Conservation (phyloP, 371 early-diverging fungal genomes). For the Mortierella sp. region DNA sequence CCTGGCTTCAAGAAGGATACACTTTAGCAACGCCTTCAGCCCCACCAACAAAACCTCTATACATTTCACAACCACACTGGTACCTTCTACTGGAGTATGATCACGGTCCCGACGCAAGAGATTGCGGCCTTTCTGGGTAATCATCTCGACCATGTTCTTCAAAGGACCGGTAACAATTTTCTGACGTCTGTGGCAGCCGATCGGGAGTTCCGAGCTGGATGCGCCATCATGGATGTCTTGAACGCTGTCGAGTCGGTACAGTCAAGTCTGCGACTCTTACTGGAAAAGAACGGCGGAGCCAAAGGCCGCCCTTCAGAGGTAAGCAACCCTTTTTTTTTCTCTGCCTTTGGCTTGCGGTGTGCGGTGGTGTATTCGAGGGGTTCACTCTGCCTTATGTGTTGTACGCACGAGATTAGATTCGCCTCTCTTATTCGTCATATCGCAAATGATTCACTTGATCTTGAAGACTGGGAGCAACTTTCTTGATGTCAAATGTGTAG, state of each 20-base stretch:
- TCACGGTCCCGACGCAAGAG: constrained; percentile 59
- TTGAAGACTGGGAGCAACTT: not conserved
- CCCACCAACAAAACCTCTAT: constrained; percentile 2
- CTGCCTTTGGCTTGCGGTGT: not conserved
- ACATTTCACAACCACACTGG: constrained; percentile 9
- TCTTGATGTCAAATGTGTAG: not conserved
- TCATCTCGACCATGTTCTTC: constrained; percentile 55
- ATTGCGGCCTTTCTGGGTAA: constrained; percentile 54
- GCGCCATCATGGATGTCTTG: constrained; percentile 56
- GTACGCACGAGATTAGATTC: constrained; percentile 13
- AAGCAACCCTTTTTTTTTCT: constrained; percentile 11
- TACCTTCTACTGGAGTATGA: constrained; percentile 33
- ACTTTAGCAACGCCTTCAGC: constrained; percentile 3
- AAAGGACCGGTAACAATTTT: constrained; percentile 46
- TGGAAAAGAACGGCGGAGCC: constrained; percentile 23
- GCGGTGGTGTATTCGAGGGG: constrained; percentile 3
- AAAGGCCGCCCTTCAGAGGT: constrained; percentile 31
- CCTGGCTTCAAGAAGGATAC: constrained; percentile 15
- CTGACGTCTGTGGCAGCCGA: constrained; percentile 51
- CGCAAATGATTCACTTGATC: not conserved
- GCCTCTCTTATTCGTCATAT: constrained; percentile 10
- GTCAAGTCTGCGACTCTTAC: constrained; percentile 24
- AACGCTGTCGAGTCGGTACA: constrained; percentile 53
- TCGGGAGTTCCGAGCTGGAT: constrained; percentile 53
- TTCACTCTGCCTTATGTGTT: not conserved